A percentile compares a stretch with the other conserved stretches of the same genome.
Evolutionary conservation across 768 basidiomycete species (phyloP).

Genomic region (Suillus sp.): DNA sequence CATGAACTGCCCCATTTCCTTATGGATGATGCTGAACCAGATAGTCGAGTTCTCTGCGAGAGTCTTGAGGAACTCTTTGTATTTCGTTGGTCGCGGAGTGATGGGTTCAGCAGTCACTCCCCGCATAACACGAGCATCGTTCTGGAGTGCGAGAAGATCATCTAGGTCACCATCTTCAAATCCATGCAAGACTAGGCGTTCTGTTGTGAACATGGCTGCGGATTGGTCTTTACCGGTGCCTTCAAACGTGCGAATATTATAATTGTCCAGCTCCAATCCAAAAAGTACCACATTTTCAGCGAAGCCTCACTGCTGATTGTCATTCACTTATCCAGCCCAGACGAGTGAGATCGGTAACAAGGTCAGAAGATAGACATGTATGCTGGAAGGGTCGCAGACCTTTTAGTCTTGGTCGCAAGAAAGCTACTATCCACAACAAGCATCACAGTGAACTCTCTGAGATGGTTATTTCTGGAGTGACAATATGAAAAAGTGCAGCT

Average conservation of each 20-base stretch:
- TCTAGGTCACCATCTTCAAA: conserved; percentile 24
- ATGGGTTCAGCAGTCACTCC: conserved; percentile 23
- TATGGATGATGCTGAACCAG: conserved; percentile 24
- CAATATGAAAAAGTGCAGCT: too few species aligned
- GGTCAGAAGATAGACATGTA: too few species aligned
- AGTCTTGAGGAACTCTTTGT: conserved; percentile 21
- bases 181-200: conserved; percentile 27
- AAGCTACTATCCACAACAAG: too few species aligned
- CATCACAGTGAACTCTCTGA: too few species aligned
- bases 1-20: conserved; percentile 23
- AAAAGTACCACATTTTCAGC: too few species aligned
- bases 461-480: too few species aligned
- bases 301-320: too few species aligned
- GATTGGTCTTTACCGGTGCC: not conserved
- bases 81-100: conserved; percentile 20
- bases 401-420: too few species aligned
- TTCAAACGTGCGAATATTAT: not conserved
- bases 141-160: conserved; percentile 22
- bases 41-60: conserved; percentile 18
- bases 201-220: conserved; percentile 26
- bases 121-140: conserved; percentile 25
- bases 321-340: too few species aligned
- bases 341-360: too few species aligned
- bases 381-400: too few species aligned
- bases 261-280: too few species aligned